phyloP scores from a whole-genome alignment of 2,329 filamentous ascomycete species.

The Beauveria caledonica region DNA sequence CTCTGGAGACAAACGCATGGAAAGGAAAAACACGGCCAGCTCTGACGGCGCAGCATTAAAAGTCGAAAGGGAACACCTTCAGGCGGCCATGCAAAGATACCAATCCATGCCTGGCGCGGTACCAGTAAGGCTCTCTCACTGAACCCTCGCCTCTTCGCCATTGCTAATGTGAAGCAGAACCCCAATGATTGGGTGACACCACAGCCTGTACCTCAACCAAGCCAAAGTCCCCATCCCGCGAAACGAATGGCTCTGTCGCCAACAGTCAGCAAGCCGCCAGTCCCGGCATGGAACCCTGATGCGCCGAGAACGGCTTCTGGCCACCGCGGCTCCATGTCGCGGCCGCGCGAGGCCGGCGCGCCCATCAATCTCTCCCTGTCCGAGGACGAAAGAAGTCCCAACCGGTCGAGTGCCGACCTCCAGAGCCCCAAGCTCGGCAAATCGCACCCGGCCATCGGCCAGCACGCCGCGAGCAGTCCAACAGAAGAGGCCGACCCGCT shows the following conservation, averaged over 20 bases:
- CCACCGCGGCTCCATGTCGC: conserved; percentile 11
- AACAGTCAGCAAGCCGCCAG: conserved; percentile 41
- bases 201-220: conserved; percentile 28
- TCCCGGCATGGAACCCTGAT: conserved; percentile 42
- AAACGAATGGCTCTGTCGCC: conserved; percentile 48
- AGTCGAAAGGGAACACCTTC: conserved; percentile 25
- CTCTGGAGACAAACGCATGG: conserved; percentile 43
- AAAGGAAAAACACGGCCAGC: conserved; percentile 34
- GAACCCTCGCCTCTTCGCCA: not conserved
- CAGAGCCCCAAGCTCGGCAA: conserved; percentile 44
- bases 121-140: not conserved
- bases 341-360: conserved; percentile 9
- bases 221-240: conserved; percentile 36
- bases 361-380: conserved; percentile 49
- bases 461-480: conserved; percentile 47
- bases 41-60: conserved; percentile 27
- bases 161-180: conserved; percentile 21
- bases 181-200: conserved; percentile 38
- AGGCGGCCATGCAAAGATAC: conserved; percentile 22
- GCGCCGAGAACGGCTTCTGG: conserved; percentile 18
- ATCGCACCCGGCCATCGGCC: conserved; percentile 24
- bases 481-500: conserved; percentile 73
- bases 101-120: conserved; percentile 10
- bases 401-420: conserved; percentile 40
- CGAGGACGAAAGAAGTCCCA: conserved; percentile 52